Percentiles rank a stretch among this genome's conserved stretches.
These are phyloP conservation scores for Kwoniella sp. DNA, from an alignment of 768 basidiomycete species.

Conservation along the genomic window DNA sequence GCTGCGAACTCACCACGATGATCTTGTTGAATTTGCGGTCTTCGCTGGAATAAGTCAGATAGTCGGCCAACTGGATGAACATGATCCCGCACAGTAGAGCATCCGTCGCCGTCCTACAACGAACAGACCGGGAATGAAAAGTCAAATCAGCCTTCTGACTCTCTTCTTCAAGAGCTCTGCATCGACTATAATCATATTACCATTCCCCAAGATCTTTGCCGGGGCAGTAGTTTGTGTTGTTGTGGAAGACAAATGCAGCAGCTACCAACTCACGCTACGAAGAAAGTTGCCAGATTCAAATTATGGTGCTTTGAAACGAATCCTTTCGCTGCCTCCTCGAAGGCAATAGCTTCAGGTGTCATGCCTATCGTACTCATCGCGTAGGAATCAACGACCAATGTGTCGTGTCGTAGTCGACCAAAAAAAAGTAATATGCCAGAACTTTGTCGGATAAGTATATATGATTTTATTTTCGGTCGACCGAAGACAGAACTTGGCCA, in stretches of 20 bases:
- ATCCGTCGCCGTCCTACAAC: slow-evolving; percentile 1
- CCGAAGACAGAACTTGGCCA: no score
- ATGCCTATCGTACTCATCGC: background rate
- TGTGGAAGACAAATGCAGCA: no score
- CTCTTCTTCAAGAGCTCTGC: no score
- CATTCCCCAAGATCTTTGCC: no score
- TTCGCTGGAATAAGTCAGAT: background rate
- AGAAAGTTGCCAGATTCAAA: slow-evolving; percentile 10
- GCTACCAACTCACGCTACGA: slow-evolving; percentile 21
- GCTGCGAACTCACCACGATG: slow-evolving; percentile 10
- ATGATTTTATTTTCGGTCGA: no score
- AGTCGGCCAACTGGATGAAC: slow-evolving; percentile 3
- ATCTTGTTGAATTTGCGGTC: slow-evolving; percentile 15
- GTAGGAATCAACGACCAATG: no score
- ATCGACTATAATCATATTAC: no score
- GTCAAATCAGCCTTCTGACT: background rate
- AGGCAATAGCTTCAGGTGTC: background rate
- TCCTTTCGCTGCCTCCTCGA: slow-evolving; percentile 5
- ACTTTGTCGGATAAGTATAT: no score
- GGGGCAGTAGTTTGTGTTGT: no score
- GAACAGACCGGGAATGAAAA: no score
- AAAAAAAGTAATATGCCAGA: no score
- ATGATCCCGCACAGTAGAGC: slow-evolving; percentile 5
- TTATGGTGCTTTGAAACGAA: slow-evolving; percentile 5
- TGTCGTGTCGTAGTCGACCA: no score